These are phyloP conservation scores for Bretziella fagacearum DNA, from an alignment of 2,329 filamentous ascomycete genomes.

Conservation along the genomic window DNA sequence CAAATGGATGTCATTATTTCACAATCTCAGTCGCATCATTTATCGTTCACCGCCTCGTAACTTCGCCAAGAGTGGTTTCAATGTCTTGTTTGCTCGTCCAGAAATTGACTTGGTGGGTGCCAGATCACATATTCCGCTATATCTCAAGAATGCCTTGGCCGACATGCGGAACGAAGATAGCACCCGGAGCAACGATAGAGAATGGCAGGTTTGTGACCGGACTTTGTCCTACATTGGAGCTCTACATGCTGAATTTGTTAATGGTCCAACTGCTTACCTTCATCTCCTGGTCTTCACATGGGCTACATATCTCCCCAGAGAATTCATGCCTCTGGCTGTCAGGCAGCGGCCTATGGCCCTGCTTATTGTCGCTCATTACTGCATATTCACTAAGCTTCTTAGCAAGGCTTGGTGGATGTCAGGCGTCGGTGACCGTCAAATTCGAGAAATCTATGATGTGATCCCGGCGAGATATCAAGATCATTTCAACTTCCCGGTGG, in stretches of 20 bases:
- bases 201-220: slow-evolving; percentile 20
- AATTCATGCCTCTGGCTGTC: not conserved
- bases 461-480: not conserved
- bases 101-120: slow-evolving; percentile 29
- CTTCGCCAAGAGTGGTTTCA: slow-evolving; percentile 27
- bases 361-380: slow-evolving; percentile 35
- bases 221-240: slow-evolving; percentile 34
- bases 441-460: slow-evolving; percentile 24
- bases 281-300: slow-evolving; percentile 35
- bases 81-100: slow-evolving; percentile 32
- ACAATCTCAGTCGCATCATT: slow-evolving; percentile 34
- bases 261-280: slow-evolving; percentile 29
- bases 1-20: slow-evolving; percentile 40
- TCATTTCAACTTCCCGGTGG: not conserved
- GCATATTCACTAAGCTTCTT: slow-evolving; percentile 32
- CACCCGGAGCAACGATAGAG: not conserved
- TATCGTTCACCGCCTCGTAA: slow-evolving; percentile 22
- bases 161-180: slow-evolving; percentile 21
- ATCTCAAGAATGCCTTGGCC: slow-evolving; percentile 35
- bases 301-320: slow-evolving; percentile 31
- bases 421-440: slow-evolving; percentile 29
- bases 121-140: slow-evolving; percentile 27
- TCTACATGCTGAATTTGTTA: slow-evolving; percentile 31
- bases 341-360: slow-evolving; percentile 28
- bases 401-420: slow-evolving; percentile 32